Percentiles rank a stretch among this genome's conserved stretches.
Evolutionary conservation across 495 filamentous ascomycete species (phyloP).

Genomic region (Hypoxylon lienhwacheense): DNA sequence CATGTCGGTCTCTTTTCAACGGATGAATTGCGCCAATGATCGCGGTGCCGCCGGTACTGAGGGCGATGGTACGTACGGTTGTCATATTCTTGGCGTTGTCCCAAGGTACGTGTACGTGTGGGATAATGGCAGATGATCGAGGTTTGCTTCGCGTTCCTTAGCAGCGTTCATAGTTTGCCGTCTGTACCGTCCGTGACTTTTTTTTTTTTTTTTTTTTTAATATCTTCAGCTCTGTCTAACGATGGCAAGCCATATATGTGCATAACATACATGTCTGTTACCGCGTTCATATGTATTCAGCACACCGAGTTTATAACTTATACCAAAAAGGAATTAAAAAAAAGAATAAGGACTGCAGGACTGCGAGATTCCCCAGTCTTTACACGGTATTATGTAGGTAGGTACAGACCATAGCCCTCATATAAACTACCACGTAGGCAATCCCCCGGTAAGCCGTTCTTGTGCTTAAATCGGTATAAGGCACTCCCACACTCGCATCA

Average conservation of each 20-base stretch:
- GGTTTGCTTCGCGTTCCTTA: slow-evolving; percentile 13
- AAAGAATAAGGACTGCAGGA: too few relatives aligned
- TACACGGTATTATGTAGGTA: slow-evolving; percentile 16
- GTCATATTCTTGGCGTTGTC: slow-evolving; percentile 5
- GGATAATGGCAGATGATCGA: not conserved
- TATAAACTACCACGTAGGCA: too few relatives aligned
- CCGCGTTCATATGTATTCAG: slow-evolving; percentile 2
- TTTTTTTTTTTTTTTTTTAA: not conserved
- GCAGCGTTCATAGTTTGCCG: slow-evolving; percentile 17
- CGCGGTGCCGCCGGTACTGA: slow-evolving; percentile 28
- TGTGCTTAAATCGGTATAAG: not conserved
- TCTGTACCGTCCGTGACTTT: slow-evolving; percentile 4
- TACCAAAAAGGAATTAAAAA: not conserved
- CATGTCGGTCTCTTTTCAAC: slow-evolving; percentile 34
- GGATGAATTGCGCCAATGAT: slow-evolving; percentile 33
- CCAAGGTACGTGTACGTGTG: not conserved
- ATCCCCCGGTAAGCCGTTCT: too few relatives aligned
- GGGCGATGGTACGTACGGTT: slow-evolving; percentile 1
- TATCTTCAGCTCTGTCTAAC: slow-evolving; percentile 1
- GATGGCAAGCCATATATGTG: slow-evolving; percentile 7
- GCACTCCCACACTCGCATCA: not conserved
- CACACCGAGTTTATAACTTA: not conserved
- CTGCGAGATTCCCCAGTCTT: slow-evolving; percentile 3
- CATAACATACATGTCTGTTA: slow-evolving; percentile 2
- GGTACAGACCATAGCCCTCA: not conserved